phyloP scores from a whole-genome alignment of 1,284 basidiomycete genomes.

The Coniophora puteana region DNA sequence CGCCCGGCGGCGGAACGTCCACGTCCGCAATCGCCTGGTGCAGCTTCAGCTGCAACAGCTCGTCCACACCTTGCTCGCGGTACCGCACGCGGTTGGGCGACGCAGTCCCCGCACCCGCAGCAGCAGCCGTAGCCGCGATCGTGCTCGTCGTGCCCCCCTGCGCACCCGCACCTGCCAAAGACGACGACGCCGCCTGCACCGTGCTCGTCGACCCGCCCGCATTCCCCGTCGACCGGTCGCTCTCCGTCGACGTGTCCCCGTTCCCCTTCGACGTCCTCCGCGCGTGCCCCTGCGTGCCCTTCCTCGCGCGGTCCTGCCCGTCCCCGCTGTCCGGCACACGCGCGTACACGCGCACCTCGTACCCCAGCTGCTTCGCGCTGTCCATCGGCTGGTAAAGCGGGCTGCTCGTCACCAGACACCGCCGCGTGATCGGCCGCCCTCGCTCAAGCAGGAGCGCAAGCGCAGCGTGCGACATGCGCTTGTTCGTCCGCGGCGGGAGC shows the following conservation, averaged over 20 bases:
- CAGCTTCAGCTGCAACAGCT: constrained; percentile 82
- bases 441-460: constrained; percentile 71
- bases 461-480: constrained; percentile 64
- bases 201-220: constrained; percentile 19
- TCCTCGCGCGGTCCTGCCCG: constrained; percentile 43
- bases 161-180: too few species aligned
- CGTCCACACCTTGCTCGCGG: constrained; percentile 85
- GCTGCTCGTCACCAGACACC: constrained; percentile 77
- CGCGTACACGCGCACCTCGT: constrained; percentile 74
- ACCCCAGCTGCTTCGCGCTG: constrained; percentile 69
- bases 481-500: constrained; percentile 21
- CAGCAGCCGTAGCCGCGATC: neutral
- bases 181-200: constrained; percentile 7
- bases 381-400: constrained; percentile 83
- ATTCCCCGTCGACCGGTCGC: constrained; percentile 30
- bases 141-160: neutral
- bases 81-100: constrained; percentile 41
- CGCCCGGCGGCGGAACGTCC: constrained; percentile 55
- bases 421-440: constrained; percentile 61
- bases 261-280: constrained; percentile 11
- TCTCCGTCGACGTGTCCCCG: constrained; percentile 13
- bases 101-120: constrained; percentile 9
- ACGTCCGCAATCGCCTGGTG: constrained; percentile 75
- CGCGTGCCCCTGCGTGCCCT: constrained; percentile 20
- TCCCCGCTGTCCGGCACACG: constrained; percentile 73